Percentiles rank a stretch among this genome's conserved stretches.
These are phyloP conservation scores for Dactylis glomerata DNA, from an alignment of 176 grass and related monocot genomes.

Conservation along the genomic window DNA sequence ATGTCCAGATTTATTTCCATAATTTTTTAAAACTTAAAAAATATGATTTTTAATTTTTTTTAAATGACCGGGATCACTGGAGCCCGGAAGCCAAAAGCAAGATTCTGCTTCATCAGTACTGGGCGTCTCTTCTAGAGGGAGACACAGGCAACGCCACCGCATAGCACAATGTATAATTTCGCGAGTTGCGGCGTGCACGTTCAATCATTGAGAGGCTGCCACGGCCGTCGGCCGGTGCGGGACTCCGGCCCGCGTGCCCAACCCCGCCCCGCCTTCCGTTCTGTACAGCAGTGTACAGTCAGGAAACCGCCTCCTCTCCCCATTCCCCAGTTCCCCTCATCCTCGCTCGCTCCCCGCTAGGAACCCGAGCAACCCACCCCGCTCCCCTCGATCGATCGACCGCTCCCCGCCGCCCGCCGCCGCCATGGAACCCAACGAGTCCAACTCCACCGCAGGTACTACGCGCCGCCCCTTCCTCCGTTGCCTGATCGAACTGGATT, in stretches of 20 bases:
- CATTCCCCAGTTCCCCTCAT: background rate
- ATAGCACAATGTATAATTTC: background rate
- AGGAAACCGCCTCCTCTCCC: background rate
- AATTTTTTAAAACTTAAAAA: no score
- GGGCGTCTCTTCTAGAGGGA: background rate
- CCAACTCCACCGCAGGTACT: constrained; percentile 41
- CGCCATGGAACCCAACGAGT: constrained; percentile 27
- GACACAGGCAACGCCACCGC: background rate
- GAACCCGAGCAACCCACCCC: background rate
- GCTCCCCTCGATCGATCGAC: constrained; percentile 25
- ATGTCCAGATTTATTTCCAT: no score
- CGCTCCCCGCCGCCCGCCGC: background rate
- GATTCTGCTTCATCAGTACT: no score
- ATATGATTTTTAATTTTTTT: no score
- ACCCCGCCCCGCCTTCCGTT: background rate
- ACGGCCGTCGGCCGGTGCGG: background rate
- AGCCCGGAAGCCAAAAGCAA: no score
- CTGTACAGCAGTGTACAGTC: no score
- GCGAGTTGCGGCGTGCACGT: background rate
- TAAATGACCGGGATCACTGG: no score
- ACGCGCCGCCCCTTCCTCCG: background rate
- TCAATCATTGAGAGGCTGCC: constrained; percentile 6
- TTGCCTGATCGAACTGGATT: constrained; percentile 1
- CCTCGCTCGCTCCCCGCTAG: background rate
- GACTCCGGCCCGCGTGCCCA: background rate